A percentile compares a stretch with the other conserved stretches of the same genome.
Conservation (phyloP, 805 yeast genomes). For the Debaryomyces castellii region DNA sequence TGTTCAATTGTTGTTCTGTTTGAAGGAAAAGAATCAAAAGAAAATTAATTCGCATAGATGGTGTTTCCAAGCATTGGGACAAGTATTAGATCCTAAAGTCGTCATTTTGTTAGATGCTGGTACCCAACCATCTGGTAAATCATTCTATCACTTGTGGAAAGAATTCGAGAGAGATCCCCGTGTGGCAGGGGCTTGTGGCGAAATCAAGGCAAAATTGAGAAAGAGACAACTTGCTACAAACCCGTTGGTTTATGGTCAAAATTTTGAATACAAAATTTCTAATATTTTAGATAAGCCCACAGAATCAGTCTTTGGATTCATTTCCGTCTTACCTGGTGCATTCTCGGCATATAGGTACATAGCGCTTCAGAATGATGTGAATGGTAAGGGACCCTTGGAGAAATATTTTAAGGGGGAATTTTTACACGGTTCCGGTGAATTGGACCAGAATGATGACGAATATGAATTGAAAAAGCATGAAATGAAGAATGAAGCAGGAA, state of each 20-base stretch:
- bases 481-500: constrained; percentile 46
- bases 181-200: constrained; percentile 76
- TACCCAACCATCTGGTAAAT: constrained; percentile 58
- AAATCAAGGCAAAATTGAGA: constrained; percentile 58
- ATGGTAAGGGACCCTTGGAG: constrained; percentile 58
- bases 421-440: constrained; percentile 55
- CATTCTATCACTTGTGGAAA: constrained; percentile 61
- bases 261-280: constrained; percentile 66
- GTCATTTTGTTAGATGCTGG: constrained; percentile 64
- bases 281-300: constrained; percentile 67
- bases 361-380: constrained; percentile 56
- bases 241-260: constrained; percentile 65
- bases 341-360: constrained; percentile 62
- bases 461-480: constrained; percentile 35
- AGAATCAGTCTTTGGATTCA: constrained; percentile 63
- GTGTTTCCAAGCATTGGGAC: constrained; percentile 66
- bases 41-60: constrained; percentile 68
- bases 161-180: constrained; percentile 57
- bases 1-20: constrained; percentile 58
- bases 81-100: constrained; percentile 55
- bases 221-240: constrained; percentile 49
- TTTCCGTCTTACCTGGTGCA: constrained; percentile 68
- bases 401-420: constrained; percentile 68
- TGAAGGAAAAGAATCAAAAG: constrained; percentile 62
- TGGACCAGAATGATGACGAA: constrained; percentile 58